Percentiles rank a stretch among this genome's conserved stretches.
These are phyloP conservation scores for Thielaviopsis musarum DNA, from an alignment of 2,329 filamentous ascomycete species.

Conservation along the genomic window DNA sequence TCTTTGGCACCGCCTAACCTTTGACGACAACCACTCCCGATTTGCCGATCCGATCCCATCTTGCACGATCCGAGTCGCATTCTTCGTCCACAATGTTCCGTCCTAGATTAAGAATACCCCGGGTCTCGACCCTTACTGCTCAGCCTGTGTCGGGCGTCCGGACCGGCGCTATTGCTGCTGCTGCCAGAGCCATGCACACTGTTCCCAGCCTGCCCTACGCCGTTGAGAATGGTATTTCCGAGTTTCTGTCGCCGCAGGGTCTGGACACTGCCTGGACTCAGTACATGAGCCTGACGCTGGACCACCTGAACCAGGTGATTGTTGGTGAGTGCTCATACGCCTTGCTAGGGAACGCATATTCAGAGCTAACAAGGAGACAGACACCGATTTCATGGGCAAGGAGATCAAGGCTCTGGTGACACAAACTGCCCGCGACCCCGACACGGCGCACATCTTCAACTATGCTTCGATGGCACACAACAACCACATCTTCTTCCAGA, in stretches of 20 bases:
- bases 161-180: slow-evolving; percentile 20
- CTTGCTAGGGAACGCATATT: background rate
- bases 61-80: background rate
- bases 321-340: slow-evolving; percentile 41
- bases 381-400: slow-evolving; percentile 44
- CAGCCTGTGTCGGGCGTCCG: slow-evolving; percentile 16
- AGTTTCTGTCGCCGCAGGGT: slow-evolving; percentile 50
- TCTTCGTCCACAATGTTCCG: slow-evolving; percentile 31
- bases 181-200: slow-evolving; percentile 28
- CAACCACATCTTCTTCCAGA: slow-evolving; percentile 66
- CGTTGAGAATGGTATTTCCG: slow-evolving; percentile 39
- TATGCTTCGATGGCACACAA: slow-evolving; percentile 93
- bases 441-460: slow-evolving; percentile 73
- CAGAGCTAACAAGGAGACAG: slow-evolving; percentile 23
- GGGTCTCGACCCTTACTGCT: slow-evolving; percentile 19
- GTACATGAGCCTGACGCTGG: slow-evolving; percentile 59
- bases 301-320: slow-evolving; percentile 59
- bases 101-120: slow-evolving; percentile 35
- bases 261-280: slow-evolving; percentile 67
- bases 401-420: slow-evolving; percentile 52
- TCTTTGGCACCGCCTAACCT: background rate
- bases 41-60: background rate
- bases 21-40: background rate
- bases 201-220: slow-evolving; percentile 30
- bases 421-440: slow-evolving; percentile 61